These are phyloP conservation scores for Coemansia sp. DNA, from an alignment of 192 early-diverging fungal species.

Conservation along the genomic window DNA sequence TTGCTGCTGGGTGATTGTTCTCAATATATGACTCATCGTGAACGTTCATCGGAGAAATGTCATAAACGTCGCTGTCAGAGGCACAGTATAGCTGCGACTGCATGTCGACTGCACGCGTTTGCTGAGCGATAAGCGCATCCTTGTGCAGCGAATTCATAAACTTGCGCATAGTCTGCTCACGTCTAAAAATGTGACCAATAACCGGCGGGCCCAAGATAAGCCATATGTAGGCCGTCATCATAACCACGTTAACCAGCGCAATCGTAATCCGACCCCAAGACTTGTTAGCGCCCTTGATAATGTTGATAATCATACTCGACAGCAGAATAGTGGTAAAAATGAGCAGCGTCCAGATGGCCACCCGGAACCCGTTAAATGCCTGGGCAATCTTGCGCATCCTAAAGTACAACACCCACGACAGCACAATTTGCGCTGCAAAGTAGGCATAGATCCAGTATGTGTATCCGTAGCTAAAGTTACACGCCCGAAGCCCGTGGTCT, in stretches of 20 bases:
- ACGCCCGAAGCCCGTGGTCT: conserved; percentile 39
- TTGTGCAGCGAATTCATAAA: conserved; percentile 49
- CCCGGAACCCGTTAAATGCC: conserved; percentile 44
- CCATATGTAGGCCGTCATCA: conserved; percentile 42
- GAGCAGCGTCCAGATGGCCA: conserved; percentile 42
- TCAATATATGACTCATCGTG: conserved; percentile 17
- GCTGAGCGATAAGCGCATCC: conserved; percentile 45
- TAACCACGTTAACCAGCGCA: conserved; percentile 31
- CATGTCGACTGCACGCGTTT: conserved; percentile 25
- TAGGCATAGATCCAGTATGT: conserved; percentile 40
- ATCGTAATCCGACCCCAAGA: conserved; percentile 42
- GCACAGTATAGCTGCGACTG: conserved; percentile 29
- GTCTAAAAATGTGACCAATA: conserved; percentile 41
- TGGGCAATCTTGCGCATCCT: conserved; percentile 39
- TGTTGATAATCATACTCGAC: conserved; percentile 39
- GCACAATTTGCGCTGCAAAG: conserved; percentile 32
- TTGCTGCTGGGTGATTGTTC: conserved; percentile 7
- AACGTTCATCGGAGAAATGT: conserved; percentile 13
- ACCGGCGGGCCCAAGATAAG: conserved; percentile 42
- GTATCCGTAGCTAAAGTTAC: conserved; percentile 40
- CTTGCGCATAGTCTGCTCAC: conserved; percentile 45
- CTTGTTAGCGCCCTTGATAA: conserved; percentile 41
- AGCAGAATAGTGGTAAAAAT: conserved; percentile 28
- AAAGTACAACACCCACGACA: conserved; percentile 41
- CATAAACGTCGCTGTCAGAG: conserved; percentile 25